Conservation (phyloP, 352 stramenopile species). For the Aphanomyces euteiches region DNA sequence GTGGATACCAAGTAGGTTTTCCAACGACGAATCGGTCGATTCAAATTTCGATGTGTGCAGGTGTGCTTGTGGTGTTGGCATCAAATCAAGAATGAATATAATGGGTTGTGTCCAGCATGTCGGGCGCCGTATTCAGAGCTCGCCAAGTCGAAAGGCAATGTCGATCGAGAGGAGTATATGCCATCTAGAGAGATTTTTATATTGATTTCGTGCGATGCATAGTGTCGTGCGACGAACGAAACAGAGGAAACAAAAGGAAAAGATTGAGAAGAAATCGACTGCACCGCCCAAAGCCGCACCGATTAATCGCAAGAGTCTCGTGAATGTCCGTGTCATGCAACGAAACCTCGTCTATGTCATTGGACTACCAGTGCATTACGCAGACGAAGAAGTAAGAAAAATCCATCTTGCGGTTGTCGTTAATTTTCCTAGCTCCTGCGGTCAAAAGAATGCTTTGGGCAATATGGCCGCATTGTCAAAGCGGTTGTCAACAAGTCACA, state of each 20-base stretch:
- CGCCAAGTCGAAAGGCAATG: slow-evolving; percentile 85
- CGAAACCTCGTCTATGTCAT: slow-evolving; percentile 95
- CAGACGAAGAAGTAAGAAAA: slow-evolving; percentile 62
- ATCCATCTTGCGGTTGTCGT: neutral
- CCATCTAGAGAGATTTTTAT: neutral
- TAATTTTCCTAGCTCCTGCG: slow-evolving; percentile 55
- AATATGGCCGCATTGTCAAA: slow-evolving; percentile 93
- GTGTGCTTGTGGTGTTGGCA: slow-evolving; percentile 99
- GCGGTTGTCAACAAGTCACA: slow-evolving; percentile 88
- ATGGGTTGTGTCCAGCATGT: slow-evolving; percentile 96
- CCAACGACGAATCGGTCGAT: too few relatives aligned
- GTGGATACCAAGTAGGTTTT: slow-evolving; percentile 90
- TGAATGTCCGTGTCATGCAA: slow-evolving; percentile 91
- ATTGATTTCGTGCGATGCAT: neutral
- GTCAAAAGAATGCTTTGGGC: slow-evolving; percentile 86
- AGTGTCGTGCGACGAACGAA: slow-evolving; percentile 76
- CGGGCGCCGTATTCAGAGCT: slow-evolving; percentile 95
- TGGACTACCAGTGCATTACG: slow-evolving; percentile 79
- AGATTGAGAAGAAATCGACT: slow-evolving; percentile 61
- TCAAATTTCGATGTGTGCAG: slow-evolving; percentile 31
- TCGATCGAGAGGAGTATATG: slow-evolving; percentile 92
- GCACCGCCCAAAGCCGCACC: slow-evolving; percentile 39
- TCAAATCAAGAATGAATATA: slow-evolving; percentile 98
- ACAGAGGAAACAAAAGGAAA: slow-evolving; percentile 82
- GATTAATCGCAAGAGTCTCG: slow-evolving; percentile 76